A percentile compares a stretch with the other conserved stretches of the same genome.
Evolutionary conservation across 2,329 filamentous ascomycete species (phyloP).

Genomic region (Aspergillus pseudoterreus): DNA sequence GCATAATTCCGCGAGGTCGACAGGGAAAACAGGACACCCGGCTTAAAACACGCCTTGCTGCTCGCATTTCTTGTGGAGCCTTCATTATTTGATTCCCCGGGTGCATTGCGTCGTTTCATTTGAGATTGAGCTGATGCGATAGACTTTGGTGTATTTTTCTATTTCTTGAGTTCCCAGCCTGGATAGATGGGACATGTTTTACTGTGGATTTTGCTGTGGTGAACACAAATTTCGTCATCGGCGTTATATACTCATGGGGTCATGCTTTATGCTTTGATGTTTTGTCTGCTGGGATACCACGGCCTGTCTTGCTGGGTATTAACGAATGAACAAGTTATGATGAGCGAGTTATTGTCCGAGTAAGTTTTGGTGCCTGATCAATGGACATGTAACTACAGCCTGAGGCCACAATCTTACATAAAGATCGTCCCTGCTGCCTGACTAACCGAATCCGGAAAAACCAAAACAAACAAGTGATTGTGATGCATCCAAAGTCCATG

Average conservation of each 20-base stretch:
- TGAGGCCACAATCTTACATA: background rate
- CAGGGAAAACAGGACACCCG: background rate
- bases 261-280: conserved; percentile 4
- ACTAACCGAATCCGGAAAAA: background rate
- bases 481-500: background rate
- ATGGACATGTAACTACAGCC: too few relatives aligned
- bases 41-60: background rate
- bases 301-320: background rate
- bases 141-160: conserved; percentile 9
- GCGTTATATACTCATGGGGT: conserved; percentile 16
- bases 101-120: conserved; percentile 13
- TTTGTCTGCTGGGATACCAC: background rate
- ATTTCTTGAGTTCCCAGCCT: conserved; percentile 4
- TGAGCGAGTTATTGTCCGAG: background rate
- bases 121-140: conserved; percentile 9
- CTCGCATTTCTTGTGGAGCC: too few relatives aligned
- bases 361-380: too few relatives aligned
- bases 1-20: background rate
- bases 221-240: conserved; percentile 6
- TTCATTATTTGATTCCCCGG: conserved; percentile 2
- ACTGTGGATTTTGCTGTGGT: conserved; percentile 4
- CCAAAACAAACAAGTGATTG: background rate
- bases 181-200: conserved; percentile 11
- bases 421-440: background rate
- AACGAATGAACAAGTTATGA: background rate